phyloP scores from a whole-genome alignment of 805 yeast species.

The Candida silvicultrix region DNA sequence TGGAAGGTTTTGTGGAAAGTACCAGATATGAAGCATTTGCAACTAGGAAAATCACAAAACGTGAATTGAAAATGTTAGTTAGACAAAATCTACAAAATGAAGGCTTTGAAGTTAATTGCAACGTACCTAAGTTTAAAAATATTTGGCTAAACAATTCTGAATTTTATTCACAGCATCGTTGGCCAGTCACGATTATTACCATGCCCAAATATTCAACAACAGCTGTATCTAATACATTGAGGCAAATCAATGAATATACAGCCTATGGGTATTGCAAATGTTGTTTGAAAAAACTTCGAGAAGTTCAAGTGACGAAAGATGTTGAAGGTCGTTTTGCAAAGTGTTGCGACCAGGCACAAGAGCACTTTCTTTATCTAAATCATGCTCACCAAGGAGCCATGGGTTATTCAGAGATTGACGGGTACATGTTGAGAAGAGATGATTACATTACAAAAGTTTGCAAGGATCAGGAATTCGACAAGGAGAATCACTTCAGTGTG shows the following conservation, averaged over 20 bases:
- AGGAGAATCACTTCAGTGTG: not conserved
- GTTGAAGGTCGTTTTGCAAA: not conserved
- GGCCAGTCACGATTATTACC: not conserved
- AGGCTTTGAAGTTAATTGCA: not conserved
- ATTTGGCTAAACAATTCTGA: not conserved
- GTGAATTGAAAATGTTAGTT: not conserved
- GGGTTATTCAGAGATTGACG: not conserved
- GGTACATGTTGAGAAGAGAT: not conserved
- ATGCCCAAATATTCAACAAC: not conserved
- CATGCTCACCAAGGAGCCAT: not conserved
- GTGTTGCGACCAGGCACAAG: not conserved
- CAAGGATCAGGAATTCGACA: not conserved
- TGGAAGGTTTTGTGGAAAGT: too few species aligned
- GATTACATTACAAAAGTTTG: not conserved
- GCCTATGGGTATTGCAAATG: not conserved
- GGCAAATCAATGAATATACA: too few species aligned
- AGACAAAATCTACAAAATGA: not conserved
- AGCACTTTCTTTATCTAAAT: too few species aligned
- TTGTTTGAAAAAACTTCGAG: not conserved
- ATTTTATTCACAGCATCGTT: not conserved
- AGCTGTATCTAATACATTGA: not conserved
- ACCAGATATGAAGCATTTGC: not conserved
- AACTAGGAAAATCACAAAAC: not conserved
- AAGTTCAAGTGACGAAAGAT: not conserved
- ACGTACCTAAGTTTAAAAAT: not conserved